phyloP scores from a whole-genome alignment of 2,329 filamentous ascomycete species.

The Juglanconis oblonga region DNA sequence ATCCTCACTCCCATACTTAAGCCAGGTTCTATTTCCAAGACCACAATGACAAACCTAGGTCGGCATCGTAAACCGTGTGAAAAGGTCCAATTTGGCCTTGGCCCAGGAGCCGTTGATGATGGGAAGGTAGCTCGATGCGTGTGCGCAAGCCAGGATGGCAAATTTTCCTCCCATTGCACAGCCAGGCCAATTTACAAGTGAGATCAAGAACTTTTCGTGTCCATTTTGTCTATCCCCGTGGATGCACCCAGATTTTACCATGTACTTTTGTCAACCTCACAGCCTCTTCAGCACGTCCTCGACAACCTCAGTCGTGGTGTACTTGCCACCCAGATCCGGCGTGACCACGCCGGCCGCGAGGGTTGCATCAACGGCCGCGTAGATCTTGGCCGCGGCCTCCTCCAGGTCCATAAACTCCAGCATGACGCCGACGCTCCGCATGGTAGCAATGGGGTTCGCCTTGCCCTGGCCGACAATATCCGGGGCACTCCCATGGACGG shows the following conservation, averaged over 20 bases:
- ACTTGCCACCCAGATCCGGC: conserved; percentile 86
- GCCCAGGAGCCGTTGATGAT: too few species aligned
- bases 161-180: background rate
- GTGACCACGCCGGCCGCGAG: conserved; percentile 80
- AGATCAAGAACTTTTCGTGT: conserved; percentile 1
- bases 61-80: too few species aligned
- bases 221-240: conserved; percentile 8
- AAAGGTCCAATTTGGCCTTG: background rate
- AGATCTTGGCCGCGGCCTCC: conserved; percentile 82
- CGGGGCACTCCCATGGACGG: conserved; percentile 92
- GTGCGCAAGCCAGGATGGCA: background rate
- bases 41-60: background rate
- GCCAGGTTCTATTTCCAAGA: background rate
- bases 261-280: conserved; percentile 40
- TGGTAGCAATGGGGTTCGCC: conserved; percentile 93
- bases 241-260: background rate
- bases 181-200: background rate
- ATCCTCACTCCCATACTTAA: conserved; percentile 6
- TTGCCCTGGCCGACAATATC: conserved; percentile 93
- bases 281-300: conserved; percentile 81
- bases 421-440: conserved; percentile 90
- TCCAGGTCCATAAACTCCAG: conserved; percentile 91
- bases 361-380: conserved; percentile 87
- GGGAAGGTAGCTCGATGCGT: too few species aligned
- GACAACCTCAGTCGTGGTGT: conserved; percentile 81